These are phyloP conservation scores for Quercus tomentella DNA, from an alignment of 331 rosid species.

Conservation along the genomic window DNA sequence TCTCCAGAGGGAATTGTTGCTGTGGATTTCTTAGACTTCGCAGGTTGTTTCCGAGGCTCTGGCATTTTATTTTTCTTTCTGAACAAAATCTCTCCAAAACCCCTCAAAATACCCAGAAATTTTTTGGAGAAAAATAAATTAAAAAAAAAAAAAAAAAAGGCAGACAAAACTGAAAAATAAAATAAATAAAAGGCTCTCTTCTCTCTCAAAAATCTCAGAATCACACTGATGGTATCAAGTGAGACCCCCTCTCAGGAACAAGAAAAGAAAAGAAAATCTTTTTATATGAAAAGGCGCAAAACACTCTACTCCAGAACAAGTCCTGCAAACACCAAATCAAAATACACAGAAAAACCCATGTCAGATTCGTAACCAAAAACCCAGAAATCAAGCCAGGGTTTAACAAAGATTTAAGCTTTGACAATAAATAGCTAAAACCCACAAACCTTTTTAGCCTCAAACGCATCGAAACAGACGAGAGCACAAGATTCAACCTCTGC, in stretches of 20 bases:
- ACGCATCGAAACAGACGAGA: slow-evolving; percentile 70
- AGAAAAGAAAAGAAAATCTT: slow-evolving; percentile 43
- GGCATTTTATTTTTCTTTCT: slow-evolving; percentile 25
- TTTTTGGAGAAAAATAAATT: neutral
- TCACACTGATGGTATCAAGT: slow-evolving; percentile 32
- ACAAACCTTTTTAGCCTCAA: slow-evolving; percentile 67
- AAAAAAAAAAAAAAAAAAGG: neutral
- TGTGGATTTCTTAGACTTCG: slow-evolving; percentile 9
- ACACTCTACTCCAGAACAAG: slow-evolving; percentile 63
- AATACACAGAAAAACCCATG: neutral
- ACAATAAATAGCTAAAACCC: too few relatives aligned
- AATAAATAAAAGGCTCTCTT: neutral
- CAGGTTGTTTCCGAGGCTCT: slow-evolving; percentile 27
- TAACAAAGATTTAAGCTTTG: neutral
- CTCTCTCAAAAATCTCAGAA: slow-evolving; percentile 6
- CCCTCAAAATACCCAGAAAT: slow-evolving; percentile 29
- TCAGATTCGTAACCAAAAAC: neutral
- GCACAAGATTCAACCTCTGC: slow-evolving; percentile 36
- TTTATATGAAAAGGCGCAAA: slow-evolving; percentile 65
- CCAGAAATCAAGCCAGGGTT: neutral
- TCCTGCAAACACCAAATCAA: slow-evolving; percentile 45
- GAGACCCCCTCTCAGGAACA: slow-evolving; percentile 67
- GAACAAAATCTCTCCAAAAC: slow-evolving; percentile 20
- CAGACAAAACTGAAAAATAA: neutral
- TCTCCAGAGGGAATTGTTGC: neutral